Evolutionary conservation across 441 rosid species (phyloP), one percentile per base, ranked within the genome.

Genomic region (Adansonia madagascariensis): DNA sequence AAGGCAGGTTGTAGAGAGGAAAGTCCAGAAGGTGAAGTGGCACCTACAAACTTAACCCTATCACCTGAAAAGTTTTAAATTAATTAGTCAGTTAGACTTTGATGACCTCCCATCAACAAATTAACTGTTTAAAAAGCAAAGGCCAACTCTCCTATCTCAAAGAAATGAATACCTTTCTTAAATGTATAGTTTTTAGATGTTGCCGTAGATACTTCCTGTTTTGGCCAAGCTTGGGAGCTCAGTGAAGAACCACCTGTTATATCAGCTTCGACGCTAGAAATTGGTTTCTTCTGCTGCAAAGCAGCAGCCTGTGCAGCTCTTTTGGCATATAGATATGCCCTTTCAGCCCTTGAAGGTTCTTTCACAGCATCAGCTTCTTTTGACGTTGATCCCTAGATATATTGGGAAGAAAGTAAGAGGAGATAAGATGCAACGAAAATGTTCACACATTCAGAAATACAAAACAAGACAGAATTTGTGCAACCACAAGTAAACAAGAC

Each of bases 261-360:
- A 82, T 90, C 97, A 79, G 98, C 98, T 75, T 94, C 99, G 39
- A 93, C 97, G 74, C 98, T 97, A 57, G 98, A 94, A 79, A 92
- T 86, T 79, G 98, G 94, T 80, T 90, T 92, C 87, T 88, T 94
- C 68, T 89, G 92, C 49, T 89, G 97, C 80, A 87, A 79, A 53
- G 87, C 85, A 72, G 88, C 84, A 75, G 91, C 85, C 78, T 89
- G 94, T 77, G 89, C 82, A 75, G 89, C 91, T 76, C 98, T 85
- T 82, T 93, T 97, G 57, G 94, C 86, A 83, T 90, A 88, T 67
- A 86, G 80, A 60, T 93, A 86, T 56, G 86, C 83, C 82, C 89
- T 93, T 81, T 97, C 98, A 70, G 92, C 85, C 82, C 88, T 91
- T 35, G 90, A 83, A 82, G 84, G 82, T 84, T 97, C 99, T 86